Evolutionary conservation across 164 flowering plant genomes (phyloP).

Genomic region (Taxillus chinensis): DNA sequence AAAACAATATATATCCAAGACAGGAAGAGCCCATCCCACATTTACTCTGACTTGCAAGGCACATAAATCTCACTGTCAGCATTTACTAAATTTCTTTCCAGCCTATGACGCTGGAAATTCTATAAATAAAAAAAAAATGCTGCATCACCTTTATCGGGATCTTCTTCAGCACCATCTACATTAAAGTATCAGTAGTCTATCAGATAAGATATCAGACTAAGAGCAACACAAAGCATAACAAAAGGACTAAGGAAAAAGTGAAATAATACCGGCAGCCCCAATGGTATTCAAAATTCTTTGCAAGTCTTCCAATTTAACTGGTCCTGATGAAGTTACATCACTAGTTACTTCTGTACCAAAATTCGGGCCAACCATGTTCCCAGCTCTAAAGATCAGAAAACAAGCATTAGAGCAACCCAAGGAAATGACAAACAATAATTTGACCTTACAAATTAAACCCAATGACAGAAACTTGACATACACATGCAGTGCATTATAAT

Average conservation of each 20-base stretch:
- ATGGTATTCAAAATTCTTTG: conserved; percentile 83
- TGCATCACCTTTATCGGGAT: conserved; percentile 67
- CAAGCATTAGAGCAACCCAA: conserved; percentile 2
- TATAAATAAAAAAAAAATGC: background rate
- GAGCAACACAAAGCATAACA: background rate
- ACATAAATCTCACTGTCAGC: background rate
- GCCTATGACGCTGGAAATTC: background rate
- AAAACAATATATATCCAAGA: no score
- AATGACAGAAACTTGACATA: no score
- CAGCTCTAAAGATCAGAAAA: conserved; percentile 36
- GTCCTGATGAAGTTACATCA: conserved; percentile 70
- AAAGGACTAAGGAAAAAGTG: conserved; percentile 1
- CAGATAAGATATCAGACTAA: conserved; percentile 8
- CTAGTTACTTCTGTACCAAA: conserved; percentile 45
- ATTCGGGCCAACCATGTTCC: conserved; percentile 47
- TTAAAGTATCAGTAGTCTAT: conserved; percentile 4
- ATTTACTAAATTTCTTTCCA: background rate
- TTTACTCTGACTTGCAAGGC: background rate
- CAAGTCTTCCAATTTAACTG: conserved; percentile 75
- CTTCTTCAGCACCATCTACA: conserved; percentile 41
- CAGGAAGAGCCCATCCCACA: no score
- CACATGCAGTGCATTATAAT: no score
- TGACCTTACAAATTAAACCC: background rate
- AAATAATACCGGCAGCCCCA: conserved; percentile 45
- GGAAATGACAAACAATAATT: background rate